These are phyloP conservation scores for Chrysopogon serrulatus DNA, from an alignment of 176 grass and related monocot genomes.

Conservation along the genomic window DNA sequence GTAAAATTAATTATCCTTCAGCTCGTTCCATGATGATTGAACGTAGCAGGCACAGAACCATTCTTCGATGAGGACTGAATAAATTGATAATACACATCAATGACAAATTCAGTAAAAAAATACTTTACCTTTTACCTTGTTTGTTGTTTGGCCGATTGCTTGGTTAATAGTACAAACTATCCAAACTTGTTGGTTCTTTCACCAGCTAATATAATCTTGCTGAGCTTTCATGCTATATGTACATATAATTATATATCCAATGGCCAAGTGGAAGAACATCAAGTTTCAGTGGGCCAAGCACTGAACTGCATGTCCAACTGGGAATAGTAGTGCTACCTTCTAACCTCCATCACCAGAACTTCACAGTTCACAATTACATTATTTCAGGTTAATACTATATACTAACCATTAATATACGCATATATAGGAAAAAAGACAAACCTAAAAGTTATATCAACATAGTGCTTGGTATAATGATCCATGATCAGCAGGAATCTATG, in stretches of 20 bases:
- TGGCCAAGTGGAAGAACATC: not conserved
- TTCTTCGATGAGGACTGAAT: not conserved
- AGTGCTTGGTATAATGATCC: not conserved
- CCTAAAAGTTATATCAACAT: not conserved
- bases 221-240: not conserved
- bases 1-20: not conserved
- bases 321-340: not conserved
- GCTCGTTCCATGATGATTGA: not conserved
- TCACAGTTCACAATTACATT: not conserved
- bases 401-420: not conserved
- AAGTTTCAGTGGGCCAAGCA: not conserved
- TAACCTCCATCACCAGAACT: not conserved
- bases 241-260: not conserved
- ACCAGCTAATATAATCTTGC: not conserved
- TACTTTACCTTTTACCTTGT: not conserved
- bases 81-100: not conserved
- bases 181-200: not conserved
- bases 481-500: not conserved
- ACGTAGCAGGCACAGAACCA: not conserved
- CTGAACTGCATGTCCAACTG: not conserved
- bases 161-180: not conserved
- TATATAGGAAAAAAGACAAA: not conserved
- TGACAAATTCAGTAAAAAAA: not conserved
- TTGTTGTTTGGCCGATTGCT: not conserved
- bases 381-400: not conserved